Conservation (phyloP, 768 basidiomycete species). For the Psilocybe subaeruginosa region DNA sequence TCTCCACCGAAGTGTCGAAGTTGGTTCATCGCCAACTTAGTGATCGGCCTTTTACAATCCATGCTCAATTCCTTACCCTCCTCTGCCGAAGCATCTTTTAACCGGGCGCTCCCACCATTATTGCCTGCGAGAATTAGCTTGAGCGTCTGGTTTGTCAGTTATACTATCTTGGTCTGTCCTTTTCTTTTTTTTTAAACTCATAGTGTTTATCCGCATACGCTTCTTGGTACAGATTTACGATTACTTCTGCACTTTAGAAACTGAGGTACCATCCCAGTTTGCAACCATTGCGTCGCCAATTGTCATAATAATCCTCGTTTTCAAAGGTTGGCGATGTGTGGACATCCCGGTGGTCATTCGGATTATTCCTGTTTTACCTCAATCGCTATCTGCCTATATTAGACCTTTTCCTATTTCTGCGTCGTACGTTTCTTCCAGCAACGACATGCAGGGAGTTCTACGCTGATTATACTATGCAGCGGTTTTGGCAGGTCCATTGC, state of each 20-base stretch:
- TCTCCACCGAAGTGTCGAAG: too few species aligned
- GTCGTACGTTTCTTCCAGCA: not conserved
- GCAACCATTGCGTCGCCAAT: not conserved
- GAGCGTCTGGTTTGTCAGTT: not conserved
- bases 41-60: too few species aligned
- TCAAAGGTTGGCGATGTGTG: constrained; percentile 9
- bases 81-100: too few species aligned
- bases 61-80: too few species aligned
- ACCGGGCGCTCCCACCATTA: not conserved
- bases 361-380: constrained; percentile 10
- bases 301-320: not conserved
- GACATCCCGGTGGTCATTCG: constrained; percentile 4
- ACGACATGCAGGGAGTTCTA: not conserved
- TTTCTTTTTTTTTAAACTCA: not conserved
- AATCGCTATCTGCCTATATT: constrained; percentile 11
- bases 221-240: constrained; percentile 1
- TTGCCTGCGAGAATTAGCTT: not conserved
- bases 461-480: not conserved
- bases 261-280: not conserved
- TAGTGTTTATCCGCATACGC: not conserved
- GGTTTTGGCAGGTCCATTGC: not conserved
- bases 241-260: constrained; percentile 6
- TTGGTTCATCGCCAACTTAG: too few species aligned
- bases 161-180: not conserved
- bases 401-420: constrained; percentile 3